phyloP scores from a whole-genome alignment of 345 rosid genomes.

The Citrus cavaleriei region DNA sequence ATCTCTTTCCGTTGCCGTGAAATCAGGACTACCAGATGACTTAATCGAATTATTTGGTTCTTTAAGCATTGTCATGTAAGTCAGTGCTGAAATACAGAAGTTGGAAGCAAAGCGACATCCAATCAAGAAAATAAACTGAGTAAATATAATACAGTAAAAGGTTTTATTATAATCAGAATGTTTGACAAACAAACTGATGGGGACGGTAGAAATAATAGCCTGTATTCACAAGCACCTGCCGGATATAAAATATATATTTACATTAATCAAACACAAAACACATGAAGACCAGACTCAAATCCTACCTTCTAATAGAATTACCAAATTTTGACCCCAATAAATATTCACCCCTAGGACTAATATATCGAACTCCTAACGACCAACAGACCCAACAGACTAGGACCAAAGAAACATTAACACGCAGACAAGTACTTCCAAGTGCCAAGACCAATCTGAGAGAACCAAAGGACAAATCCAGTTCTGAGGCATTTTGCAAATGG shows the following conservation, averaged over 20 bases:
- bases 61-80: neutral
- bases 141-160: conserved; percentile 3
- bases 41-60: no score
- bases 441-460: conserved; percentile 12
- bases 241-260: conserved; percentile 29
- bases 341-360: conserved; percentile 8
- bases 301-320: conserved; percentile 27
- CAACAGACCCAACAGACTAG: conserved; percentile 10
- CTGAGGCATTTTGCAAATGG: conserved; percentile 21
- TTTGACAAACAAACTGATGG: conserved; percentile 24
- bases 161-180: conserved; percentile 39
- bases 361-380: conserved; percentile 20
- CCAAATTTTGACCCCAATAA: conserved; percentile 10
- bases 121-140: neutral
- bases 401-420: conserved; percentile 3
- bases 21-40: neutral
- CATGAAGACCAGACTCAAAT: conserved; percentile 19
- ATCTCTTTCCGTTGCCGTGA: no score
- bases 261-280: conserved; percentile 29
- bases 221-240: conserved; percentile 30
- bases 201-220: conserved; percentile 25
- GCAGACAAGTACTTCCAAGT: neutral
- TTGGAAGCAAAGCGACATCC: neutral
- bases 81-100: neutral
- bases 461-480: conserved; percentile 39